Base-by-base conservation (phyloP, 208 protist genomes). In the Spongospora subterranea region DNA sequence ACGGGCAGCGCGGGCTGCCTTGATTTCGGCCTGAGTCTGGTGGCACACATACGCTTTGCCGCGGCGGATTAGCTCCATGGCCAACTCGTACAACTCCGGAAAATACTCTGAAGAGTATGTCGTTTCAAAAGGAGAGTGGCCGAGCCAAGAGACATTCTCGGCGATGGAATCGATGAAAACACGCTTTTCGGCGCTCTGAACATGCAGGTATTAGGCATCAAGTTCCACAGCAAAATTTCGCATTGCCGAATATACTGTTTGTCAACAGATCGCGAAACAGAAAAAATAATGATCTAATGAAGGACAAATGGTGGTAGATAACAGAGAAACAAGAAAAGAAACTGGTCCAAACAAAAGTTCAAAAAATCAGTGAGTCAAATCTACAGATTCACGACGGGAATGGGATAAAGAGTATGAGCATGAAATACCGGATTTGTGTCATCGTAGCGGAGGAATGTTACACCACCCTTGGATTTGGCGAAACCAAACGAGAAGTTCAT, bases 31-130 rank as follows among this genome's bases (percentile, higher is more conserved):
- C 0, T 92, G 89, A 0, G 97, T 98, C 94, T 97, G 97, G 94
- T 99, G 96, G 94, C 98, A 98, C 32, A 93, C 92, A 88, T 93
- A 93, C 32, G 92, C 94, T 41, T 92, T 53, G 45, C 92, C 93
- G 35, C 65, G 93, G 91, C 98, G 98, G 93, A 99, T 99, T 45
- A 99, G 96, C 45, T 98, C 94, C 54, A 98, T 93, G 1, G 99
- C 99, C 66, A 98, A 97, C 35, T 98, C 97, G 94, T 99, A 98
- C 0, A 99, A 95, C 92, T 98, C 46, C 35, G 98, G 95, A 93
- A 99, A 99, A 95, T 99, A 99, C 93, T 99, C 97, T n/a, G 98
- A 99, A 29, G 98, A 96, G 94, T 98, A 98, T 0, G 98, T 99
- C 32, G 99, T 91, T 41, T 95, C 71, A 88, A 50, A 93, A 39